phyloP scores from a whole-genome alignment of 225 moss, liverwort and hornwort genomes.

The Lunularia cruciata region DNA sequence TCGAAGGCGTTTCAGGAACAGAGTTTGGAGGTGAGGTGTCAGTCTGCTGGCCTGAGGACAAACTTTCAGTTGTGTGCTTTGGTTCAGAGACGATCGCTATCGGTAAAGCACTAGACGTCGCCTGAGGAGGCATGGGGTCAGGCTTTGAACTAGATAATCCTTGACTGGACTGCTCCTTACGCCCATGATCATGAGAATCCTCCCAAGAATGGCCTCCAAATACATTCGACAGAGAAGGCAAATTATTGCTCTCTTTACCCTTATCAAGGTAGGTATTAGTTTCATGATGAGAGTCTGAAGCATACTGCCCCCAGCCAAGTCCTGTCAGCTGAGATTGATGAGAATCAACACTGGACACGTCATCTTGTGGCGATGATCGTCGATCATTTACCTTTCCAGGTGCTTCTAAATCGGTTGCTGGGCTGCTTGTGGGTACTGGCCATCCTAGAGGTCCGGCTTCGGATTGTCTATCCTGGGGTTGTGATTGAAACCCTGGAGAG shows the following conservation, averaged over 20 bases:
- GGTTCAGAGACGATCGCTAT: conserved; percentile 35
- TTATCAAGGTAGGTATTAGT: conserved; percentile 26
- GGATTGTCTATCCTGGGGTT: conserved; percentile 33
- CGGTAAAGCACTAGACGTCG: conserved; percentile 26
- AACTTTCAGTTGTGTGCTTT: conserved; percentile 39
- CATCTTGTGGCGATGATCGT: conserved; percentile 31
- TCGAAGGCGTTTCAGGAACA: conserved; percentile 32
- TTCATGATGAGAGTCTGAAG: conserved; percentile 30
- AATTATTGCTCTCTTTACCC: conserved; percentile 32
- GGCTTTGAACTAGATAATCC: conserved; percentile 29
- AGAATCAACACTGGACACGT: conserved; percentile 26
- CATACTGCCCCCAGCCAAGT: conserved; percentile 43
- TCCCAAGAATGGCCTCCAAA: conserved; percentile 42
- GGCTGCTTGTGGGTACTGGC: conserved; percentile 29
- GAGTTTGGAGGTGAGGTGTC: conserved; percentile 24
- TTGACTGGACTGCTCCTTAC: conserved; percentile 34
- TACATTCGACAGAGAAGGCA: conserved; percentile 31
- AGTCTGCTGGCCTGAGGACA: conserved; percentile 40
- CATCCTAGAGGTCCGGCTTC: conserved; percentile 46
- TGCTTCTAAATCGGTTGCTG: conserved; percentile 32
- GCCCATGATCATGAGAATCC: conserved; percentile 37
- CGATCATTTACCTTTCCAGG: conserved; percentile 34
- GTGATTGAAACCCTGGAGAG: conserved; percentile 44
- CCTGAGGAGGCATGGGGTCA: conserved; percentile 27
- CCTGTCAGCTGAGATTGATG: conserved; percentile 39